phyloP scores from a whole-genome alignment of 768 basidiomycete genomes.

The Termitomyces sp. region DNA sequence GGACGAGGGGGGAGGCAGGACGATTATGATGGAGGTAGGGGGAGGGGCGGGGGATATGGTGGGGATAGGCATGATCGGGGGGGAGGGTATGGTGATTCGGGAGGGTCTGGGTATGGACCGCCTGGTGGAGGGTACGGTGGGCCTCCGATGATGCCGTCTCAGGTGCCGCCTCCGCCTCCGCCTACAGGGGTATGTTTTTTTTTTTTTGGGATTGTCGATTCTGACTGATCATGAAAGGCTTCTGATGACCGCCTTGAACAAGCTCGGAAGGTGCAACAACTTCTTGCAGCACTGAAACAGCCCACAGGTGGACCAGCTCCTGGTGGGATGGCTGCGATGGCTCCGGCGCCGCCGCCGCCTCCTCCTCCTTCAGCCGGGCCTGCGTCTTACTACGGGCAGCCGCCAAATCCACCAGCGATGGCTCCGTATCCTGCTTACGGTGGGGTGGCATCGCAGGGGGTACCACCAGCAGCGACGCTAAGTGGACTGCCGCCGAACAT shows the following conservation, averaged over 20 bases:
- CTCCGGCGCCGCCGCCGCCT: slow-evolving; percentile 27
- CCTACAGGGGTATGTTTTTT: slow-evolving; percentile 14
- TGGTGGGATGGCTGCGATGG: slow-evolving; percentile 21
- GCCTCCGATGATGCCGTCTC: slow-evolving; percentile 11
- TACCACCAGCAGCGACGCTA: slow-evolving; percentile 33
- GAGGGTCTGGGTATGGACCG: slow-evolving; percentile 25
- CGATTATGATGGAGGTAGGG: slow-evolving; percentile 37
- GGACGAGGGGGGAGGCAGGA: slow-evolving; percentile 40
- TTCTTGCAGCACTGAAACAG: slow-evolving; percentile 79
- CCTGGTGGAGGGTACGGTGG: slow-evolving; percentile 24
- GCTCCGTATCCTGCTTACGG: slow-evolving; percentile 33
- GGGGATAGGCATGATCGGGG: slow-evolving; percentile 18
- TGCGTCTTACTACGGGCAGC: slow-evolving; percentile 43
- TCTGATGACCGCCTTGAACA: slow-evolving; percentile 83
- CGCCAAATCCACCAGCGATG: slow-evolving; percentile 27
- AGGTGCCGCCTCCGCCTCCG: slow-evolving; percentile 25
- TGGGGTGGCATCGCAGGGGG: slow-evolving; percentile 22
- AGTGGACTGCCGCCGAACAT: slow-evolving; percentile 63
- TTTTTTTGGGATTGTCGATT: background rate
- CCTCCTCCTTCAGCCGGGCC: slow-evolving; percentile 28
- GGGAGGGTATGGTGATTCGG: slow-evolving; percentile 15
- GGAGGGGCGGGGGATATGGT: slow-evolving; percentile 32
- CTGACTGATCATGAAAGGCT: slow-evolving; percentile 29
- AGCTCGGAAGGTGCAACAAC: slow-evolving; percentile 83
- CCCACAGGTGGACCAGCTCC: slow-evolving; percentile 40